Conservation (phyloP, 2,329 filamentous ascomycete genomes). For the Epichloe uncinata region DNA sequence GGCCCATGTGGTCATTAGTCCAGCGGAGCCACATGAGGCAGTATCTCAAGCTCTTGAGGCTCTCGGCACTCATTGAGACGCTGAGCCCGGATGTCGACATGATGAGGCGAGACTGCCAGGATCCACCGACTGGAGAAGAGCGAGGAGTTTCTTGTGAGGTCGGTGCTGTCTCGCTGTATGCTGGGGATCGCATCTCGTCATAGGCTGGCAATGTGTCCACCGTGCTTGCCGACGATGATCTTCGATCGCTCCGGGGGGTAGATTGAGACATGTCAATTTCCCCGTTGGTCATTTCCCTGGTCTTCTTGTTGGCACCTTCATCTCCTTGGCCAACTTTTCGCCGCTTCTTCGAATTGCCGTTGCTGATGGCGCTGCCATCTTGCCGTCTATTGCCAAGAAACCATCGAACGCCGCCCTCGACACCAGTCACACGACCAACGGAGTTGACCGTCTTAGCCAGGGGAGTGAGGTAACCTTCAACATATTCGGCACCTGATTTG, state of each 20-base stretch:
- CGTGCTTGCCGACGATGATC: conserved; percentile 52
- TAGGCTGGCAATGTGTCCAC: conserved; percentile 73
- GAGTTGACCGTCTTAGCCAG: conserved; percentile 77
- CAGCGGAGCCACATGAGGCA: conserved; percentile 69
- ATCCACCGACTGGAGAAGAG: conserved; percentile 17
- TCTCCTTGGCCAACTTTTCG: conserved; percentile 38
- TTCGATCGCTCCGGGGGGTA: conserved; percentile 27
- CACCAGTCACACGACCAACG: conserved; percentile 72
- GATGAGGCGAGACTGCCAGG: conserved; percentile 74
- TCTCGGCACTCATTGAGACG: conserved; percentile 83
- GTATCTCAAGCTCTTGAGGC: conserved; percentile 69
- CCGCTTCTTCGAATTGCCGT: conserved; percentile 40
- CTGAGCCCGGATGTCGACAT: conserved; percentile 85
- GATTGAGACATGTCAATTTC: conserved; percentile 15
- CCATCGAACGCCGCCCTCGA: conserved; percentile 77
- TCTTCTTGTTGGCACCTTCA: conserved; percentile 13
- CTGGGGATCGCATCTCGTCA: conserved; percentile 63
- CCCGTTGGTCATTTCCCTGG: conserved; percentile 1
- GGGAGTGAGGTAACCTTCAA: conserved; percentile 77
- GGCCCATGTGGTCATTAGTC: conserved; percentile 70
- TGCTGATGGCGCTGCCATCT: conserved; percentile 30
- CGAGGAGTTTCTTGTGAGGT: conserved; percentile 17
- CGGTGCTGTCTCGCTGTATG: conserved; percentile 49
- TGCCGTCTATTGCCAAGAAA: conserved; percentile 53
- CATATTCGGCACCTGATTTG: conserved; percentile 78